phyloP scores from a whole-genome alignment of 106 monocot species.

The Dendrobium huoshanense region DNA sequence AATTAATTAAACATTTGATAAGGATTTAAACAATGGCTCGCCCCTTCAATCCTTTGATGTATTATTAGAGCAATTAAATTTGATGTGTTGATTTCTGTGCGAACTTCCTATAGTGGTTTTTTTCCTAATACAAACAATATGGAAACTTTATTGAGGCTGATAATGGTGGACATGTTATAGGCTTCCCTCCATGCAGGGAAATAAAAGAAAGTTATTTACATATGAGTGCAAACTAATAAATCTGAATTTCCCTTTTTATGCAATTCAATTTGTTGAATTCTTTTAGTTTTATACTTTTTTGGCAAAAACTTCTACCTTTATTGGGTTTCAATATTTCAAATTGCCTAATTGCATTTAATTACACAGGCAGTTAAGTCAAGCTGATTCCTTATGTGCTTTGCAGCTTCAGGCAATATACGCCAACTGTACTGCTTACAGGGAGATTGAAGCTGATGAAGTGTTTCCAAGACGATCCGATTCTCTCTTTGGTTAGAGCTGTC shows the following conservation, averaged over 20 bases:
- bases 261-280: background rate
- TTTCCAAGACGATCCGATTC: background rate
- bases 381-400: background rate
- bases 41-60: too few species aligned
- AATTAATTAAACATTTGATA: too few species aligned
- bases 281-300: background rate
- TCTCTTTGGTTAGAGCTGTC: background rate
- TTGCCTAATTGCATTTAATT: background rate
- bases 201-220: too few species aligned
- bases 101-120: too few species aligned
- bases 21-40: too few species aligned
- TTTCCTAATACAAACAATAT: too few species aligned
- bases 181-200: too few species aligned
- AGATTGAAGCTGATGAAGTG: background rate
- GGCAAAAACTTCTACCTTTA: background rate
- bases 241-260: background rate
- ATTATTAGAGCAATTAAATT: too few species aligned
- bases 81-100: too few species aligned
- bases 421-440: conserved; percentile 7
- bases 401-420: conserved; percentile 9
- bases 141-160: too few species aligned
- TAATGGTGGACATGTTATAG: too few species aligned
- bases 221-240: too few species aligned
- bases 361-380: background rate
- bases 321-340: background rate